phyloP scores from a whole-genome alignment of 768 basidiomycete genomes.

The Vararia minispora region DNA sequence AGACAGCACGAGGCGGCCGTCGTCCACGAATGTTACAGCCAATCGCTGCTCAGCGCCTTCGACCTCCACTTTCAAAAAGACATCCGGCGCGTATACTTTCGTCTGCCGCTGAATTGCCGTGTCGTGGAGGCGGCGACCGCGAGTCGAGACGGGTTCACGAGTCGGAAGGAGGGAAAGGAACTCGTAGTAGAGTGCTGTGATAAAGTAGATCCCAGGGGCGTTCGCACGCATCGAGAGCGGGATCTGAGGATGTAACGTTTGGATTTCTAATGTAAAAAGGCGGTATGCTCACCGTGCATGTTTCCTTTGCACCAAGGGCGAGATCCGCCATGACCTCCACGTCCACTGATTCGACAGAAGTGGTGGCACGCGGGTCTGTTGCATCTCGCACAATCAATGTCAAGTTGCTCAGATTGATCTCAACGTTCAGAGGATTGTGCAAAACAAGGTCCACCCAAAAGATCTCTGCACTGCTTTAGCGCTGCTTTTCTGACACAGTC shows the following conservation, averaged over 20 bases:
- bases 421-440: conserved; percentile 63
- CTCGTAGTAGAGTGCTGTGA: conserved; percentile 50
- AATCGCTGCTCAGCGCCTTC: conserved; percentile 58
- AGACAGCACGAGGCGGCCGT: conserved; percentile 37
- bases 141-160: conserved; percentile 51
- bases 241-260: conserved; percentile 40
- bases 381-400: conserved; percentile 43
- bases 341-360: conserved; percentile 32
- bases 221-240: conserved; percentile 50
- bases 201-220: conserved; percentile 37
- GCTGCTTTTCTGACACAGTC: no score
- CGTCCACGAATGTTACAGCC: conserved; percentile 42
- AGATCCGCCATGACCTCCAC: conserved; percentile 55
- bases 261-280: conserved; percentile 1
- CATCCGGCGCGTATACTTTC: conserved; percentile 63
- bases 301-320: conserved; percentile 49
- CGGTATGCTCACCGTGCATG: conserved; percentile 38
- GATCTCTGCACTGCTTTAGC: conserved; percentile 46
- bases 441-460: conserved; percentile 71
- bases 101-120: conserved; percentile 59
- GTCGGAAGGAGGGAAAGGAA: conserved; percentile 68
- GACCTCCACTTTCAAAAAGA: conserved; percentile 47
- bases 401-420: conserved; percentile 55
- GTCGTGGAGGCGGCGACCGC: conserved; percentile 68
- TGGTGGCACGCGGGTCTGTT: conserved; percentile 22